Evolutionary conservation across 2,329 filamentous ascomycete genomes (phyloP).

Genomic region (Aspergillus thermomutatus): DNA sequence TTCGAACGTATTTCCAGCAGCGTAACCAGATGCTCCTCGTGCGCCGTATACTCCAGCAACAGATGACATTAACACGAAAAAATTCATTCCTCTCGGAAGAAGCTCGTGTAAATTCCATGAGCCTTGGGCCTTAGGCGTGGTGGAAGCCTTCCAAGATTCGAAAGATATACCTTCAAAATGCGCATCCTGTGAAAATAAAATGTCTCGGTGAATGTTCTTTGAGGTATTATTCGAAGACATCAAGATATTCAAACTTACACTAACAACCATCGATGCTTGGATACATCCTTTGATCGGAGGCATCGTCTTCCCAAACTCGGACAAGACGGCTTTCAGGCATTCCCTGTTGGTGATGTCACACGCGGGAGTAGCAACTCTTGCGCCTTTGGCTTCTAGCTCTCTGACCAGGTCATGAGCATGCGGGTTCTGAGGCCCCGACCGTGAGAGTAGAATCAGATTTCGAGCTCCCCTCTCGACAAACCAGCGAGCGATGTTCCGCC

Average conservation of each 20-base stretch:
- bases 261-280: conserved; percentile 7
- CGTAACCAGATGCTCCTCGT: conserved; percentile 41
- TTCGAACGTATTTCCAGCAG: conserved; percentile 35
- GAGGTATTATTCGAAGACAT: not conserved
- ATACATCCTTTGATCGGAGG: conserved; percentile 11
- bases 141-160: conserved; percentile 30
- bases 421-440: not conserved
- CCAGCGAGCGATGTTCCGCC: conserved; percentile 28
- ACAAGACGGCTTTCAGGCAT: not conserved
- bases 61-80: conserved; percentile 40
- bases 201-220: not conserved
- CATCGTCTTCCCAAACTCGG: not conserved
- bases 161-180: conserved; percentile 39
- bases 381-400: not conserved
- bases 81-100: conserved; percentile 31
- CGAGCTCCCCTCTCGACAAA: conserved; percentile 32
- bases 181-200: not conserved
- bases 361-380: not conserved
- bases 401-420: conserved; percentile 2
- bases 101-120: conserved; percentile 31
- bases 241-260: conserved; percentile 6
- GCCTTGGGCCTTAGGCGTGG: conserved; percentile 36
- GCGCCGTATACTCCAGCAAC: conserved; percentile 41
- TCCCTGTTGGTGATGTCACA: conserved; percentile 5
- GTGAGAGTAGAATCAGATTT: conserved; percentile 29